Evolutionary conservation across 495 filamentous ascomycete genomes (phyloP), one percentile per base, ranked within the genome.

Genomic region (Penicillium alfredii): DNA sequence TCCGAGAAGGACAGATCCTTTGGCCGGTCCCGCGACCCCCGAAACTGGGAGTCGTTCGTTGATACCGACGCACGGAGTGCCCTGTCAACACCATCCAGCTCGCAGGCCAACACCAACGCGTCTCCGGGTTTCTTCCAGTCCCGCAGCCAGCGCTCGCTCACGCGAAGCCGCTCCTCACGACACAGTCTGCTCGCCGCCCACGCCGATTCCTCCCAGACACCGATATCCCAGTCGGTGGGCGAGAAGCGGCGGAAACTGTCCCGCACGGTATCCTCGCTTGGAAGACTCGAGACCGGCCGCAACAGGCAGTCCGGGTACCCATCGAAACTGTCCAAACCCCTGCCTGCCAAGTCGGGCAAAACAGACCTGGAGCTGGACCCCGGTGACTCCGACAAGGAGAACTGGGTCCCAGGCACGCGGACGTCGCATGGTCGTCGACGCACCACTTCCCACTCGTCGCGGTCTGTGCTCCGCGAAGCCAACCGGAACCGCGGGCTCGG

Each of bases 301-400:
- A 55, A 49, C 30, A 55, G 41, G 33, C 40, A 35, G 13, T 49
- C 16, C 36, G 31, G 38, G 5, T 28, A 40, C 32, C 30, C 40
- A 19, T 35, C 38, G 20, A 63, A 58, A 21, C 32, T 44, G 24
- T 61, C 47, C 25, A 65, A 55, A 46, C 37, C 33, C 30, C 37
- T 46, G 24, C 42, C 47, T 32, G 37, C 54, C 28, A 55, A 58
- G 30, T 19, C 22, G 26, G 55, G 30, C 46, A 64, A 47, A 35
- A 48, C 11, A 27, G 61, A 58, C n/a, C 26, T 66, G 0, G 67
- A 73, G 23, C 30, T 60, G 55, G 44, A 80, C 62, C 42, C 48
- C 40, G 71, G 80, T 24, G 89, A 94, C 35, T 93, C 86, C 2
- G 89, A 96, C 51, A 96, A 96, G 56, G 89, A 96, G 63, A 96